These are phyloP conservation scores for Fusarium siculi DNA, from an alignment of 2,329 filamentous ascomycete species.

Conservation along the genomic window DNA sequence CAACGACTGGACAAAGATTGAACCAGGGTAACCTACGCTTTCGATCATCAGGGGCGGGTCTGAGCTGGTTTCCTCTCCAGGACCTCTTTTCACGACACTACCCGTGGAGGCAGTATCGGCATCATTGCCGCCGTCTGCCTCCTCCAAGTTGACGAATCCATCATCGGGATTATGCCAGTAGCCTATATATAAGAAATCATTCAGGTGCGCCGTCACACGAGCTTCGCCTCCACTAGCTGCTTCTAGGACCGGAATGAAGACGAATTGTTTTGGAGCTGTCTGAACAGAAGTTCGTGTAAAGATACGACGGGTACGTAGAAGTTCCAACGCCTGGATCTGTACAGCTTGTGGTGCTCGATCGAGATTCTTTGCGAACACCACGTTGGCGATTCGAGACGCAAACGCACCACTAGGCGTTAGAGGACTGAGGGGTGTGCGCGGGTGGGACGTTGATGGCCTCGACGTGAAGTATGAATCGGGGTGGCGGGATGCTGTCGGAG, in stretches of 20 bases:
- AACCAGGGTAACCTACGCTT: slow-evolving; percentile 50
- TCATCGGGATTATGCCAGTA: slow-evolving; percentile 82
- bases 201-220: slow-evolving; percentile 68
- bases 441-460: slow-evolving; percentile 36
- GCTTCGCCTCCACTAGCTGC: slow-evolving; percentile 58
- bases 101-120: slow-evolving; percentile 52
- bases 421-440: slow-evolving; percentile 44
- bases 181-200: slow-evolving; percentile 87
- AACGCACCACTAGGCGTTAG: slow-evolving; percentile 41
- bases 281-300: slow-evolving; percentile 80
- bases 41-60: slow-evolving; percentile 53
- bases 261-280: slow-evolving; percentile 78
- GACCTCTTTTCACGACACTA: slow-evolving; percentile 58
- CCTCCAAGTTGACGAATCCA: slow-evolving; percentile 80
- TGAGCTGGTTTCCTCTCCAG: slow-evolving; percentile 30
- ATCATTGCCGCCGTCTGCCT: slow-evolving; percentile 53
- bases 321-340: slow-evolving; percentile 82
- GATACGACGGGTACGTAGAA: slow-evolving; percentile 82
- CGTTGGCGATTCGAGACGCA: slow-evolving; percentile 73
- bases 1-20: neutral
- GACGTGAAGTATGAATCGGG: slow-evolving; percentile 48
- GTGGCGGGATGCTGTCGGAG: slow-evolving; percentile 42
- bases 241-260: slow-evolving; percentile 79
- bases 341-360: slow-evolving; percentile 78
- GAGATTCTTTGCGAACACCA: slow-evolving; percentile 84